Evolutionary conservation across 768 basidiomycete species (phyloP).

Genomic region (Termitomyces heimii): DNA sequence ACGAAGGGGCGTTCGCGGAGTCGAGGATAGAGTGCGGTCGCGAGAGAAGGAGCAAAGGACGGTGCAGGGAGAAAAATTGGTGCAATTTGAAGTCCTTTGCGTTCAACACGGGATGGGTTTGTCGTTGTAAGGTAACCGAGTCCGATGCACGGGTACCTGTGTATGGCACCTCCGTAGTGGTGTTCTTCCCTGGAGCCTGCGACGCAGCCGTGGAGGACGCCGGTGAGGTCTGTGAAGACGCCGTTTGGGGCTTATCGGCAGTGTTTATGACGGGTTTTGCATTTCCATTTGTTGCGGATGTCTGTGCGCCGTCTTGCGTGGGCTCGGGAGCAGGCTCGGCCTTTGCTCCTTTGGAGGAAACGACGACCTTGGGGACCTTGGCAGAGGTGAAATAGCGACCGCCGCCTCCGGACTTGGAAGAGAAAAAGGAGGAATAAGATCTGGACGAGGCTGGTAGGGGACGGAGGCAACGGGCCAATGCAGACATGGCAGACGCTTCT

Average conservation of each 20-base stretch:
- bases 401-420: conserved; percentile 60
- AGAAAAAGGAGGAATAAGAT: conserved; percentile 75
- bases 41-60: conserved; percentile 67
- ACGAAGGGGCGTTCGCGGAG: conserved; percentile 20
- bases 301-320: conserved; percentile 15
- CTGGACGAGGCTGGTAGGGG: conserved; percentile 43
- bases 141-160: not conserved
- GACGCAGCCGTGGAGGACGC: conserved; percentile 8
- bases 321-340: conserved; percentile 19
- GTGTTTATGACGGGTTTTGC: conserved; percentile 4
- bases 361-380: conserved; percentile 53
- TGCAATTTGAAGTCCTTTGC: conserved; percentile 73
- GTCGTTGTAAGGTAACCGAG: conserved; percentile 8
- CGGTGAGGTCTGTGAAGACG: not conserved
- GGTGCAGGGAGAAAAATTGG: conserved; percentile 79
- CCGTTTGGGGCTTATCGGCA: conserved; percentile 5
- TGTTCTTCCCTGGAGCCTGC: conserved; percentile 6
- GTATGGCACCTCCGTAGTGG: not conserved
- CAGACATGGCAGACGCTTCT: conserved; percentile 34
- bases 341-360: conserved; percentile 26
- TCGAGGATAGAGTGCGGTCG: conserved; percentile 53
- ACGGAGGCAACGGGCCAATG: conserved; percentile 43
- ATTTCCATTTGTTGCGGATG: not conserved
- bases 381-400: conserved; percentile 74
- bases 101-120: conserved; percentile 49